Base-by-base conservation (phyloP, 331 rosid species). In the Erythrophleum ivorense region DNA sequence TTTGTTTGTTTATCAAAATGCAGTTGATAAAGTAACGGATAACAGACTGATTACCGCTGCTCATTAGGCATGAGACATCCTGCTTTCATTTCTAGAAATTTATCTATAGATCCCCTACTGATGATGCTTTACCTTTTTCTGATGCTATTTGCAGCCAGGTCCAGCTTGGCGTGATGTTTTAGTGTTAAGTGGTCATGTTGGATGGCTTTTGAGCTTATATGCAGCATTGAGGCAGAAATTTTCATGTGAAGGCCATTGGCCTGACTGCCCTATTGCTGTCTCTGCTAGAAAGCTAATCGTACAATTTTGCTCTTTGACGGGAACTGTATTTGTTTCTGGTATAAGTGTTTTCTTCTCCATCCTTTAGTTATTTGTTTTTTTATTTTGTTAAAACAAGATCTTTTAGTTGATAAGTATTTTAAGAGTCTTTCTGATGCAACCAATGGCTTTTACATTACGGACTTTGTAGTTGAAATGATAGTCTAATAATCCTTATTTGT, bases 171-270 rank as follows among this genome's bases (percentile, higher is more conserved):
- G 78, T 78, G 99, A 89, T 71, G 86, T 95, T 80, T 85, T 93
- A 87, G 78, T 93, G 81, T 84, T 89, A 82, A 86, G 92, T 75
- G 91, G 92, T 64, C 97, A 95, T 85, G 80, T 89, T 80, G 91
- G 92, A 81, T 93, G 99, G 99, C 93, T 95, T 81, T 86, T 95
- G 93, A 88, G 81, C 84, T 90, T 95, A 55, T 95, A 95, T 88
- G 86, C 92, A 13, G 91, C 97, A 68, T 79, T 93, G 79, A 89
- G 97, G 82, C 96, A 81, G 77, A 93, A 93, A 86, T 91, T 93
- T 89, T 80, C 92, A 74, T 58, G 84, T 77, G 92, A 93, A 89
- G 98, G 92, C 70, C 94, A 88, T 87, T 91, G 99, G 99, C 90
- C 88, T 73, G 98, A 95, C 81, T 91, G 98, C 87, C 98, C 97